A percentile compares a stretch with the other conserved stretches of the same genome.
These are phyloP conservation scores for Colletotrichum truncatum DNA, from an alignment of 2,329 filamentous ascomycete genomes.

Conservation along the genomic window DNA sequence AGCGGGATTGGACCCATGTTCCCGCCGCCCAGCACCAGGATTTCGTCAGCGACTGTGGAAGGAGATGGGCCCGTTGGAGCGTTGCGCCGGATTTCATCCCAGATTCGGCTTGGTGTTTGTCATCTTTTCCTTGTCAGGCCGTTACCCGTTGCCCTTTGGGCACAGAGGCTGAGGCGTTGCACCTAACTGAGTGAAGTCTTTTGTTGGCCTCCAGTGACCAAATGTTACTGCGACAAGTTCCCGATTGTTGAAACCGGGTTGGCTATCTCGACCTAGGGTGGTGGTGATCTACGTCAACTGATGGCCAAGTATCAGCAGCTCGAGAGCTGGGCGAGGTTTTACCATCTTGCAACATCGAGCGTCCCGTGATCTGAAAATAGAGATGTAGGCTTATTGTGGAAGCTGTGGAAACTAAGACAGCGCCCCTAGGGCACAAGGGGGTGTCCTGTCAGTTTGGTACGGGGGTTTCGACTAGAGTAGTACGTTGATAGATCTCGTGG, in stretches of 20 bases:
- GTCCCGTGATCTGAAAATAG: neutral
- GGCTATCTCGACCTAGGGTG: neutral
- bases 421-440: neutral
- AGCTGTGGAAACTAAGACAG: slow-evolving; percentile 7
- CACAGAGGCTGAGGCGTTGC: neutral
- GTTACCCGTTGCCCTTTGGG: neutral
- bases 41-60: slow-evolving; percentile 24
- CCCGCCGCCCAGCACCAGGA: slow-evolving; percentile 12
- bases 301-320: neutral
- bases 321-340: neutral
- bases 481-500: neutral
- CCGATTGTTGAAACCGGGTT: neutral
- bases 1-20: slow-evolving; percentile 25
- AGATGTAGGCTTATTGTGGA: neutral
- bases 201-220: neutral
- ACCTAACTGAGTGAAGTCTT: neutral
- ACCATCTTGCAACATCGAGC: slow-evolving; percentile 6
- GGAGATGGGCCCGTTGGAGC: slow-evolving; percentile 20
- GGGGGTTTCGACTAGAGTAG: neutral
- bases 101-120: slow-evolving; percentile 28
- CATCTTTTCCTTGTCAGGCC: slow-evolving; percentile 4
- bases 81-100: slow-evolving; percentile 21
- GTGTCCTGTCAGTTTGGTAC: neutral
- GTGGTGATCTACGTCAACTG: neutral
- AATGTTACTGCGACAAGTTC: neutral